Evolutionary conservation across 1,139 yeast species (phyloP).

Genomic region (Candida anutae): DNA sequence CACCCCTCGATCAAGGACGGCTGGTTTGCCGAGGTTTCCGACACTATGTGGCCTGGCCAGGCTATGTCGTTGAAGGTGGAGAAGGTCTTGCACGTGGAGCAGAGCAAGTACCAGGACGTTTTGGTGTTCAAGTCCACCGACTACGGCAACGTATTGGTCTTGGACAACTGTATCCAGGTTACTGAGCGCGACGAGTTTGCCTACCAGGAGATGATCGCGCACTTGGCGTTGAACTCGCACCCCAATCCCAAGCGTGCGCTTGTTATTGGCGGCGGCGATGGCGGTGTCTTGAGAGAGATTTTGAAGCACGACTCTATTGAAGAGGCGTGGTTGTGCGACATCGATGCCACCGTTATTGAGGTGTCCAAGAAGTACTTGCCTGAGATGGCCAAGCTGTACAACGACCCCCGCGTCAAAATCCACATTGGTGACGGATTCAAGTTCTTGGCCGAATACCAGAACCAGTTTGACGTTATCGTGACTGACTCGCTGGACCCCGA

Average conservation of each 20-base stretch:
- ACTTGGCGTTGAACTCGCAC: conserved; percentile 82
- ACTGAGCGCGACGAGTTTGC: conserved; percentile 94
- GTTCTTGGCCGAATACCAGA: conserved; percentile 64
- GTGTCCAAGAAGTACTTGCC: conserved; percentile 81
- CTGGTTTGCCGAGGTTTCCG: conserved; percentile 86
- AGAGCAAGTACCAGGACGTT: conserved; percentile 74
- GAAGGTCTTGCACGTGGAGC: conserved; percentile 69
- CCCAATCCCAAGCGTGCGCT: conserved; percentile 84
- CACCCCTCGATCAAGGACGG: conserved; percentile 74
- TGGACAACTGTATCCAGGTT: conserved; percentile 87
- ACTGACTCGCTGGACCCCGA: conserved; percentile 96
- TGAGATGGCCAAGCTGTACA: conserved; percentile 70
- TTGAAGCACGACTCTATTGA: conserved; percentile 80
- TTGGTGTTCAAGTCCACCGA: conserved; percentile 80
- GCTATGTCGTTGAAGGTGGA: conserved; percentile 84
- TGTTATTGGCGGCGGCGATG: conserved; percentile 95
- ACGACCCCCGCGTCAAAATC: conserved; percentile 74
- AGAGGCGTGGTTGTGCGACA: conserved; percentile 84
- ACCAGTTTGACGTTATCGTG: conserved; percentile 79
- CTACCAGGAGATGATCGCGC: conserved; percentile 93
- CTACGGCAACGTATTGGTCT: conserved; percentile 85
- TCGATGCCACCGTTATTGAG: conserved; percentile 82
- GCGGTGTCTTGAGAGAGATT: conserved; percentile 90
- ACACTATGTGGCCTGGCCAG: conserved; percentile 93
- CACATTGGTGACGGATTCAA: conserved; percentile 91